These are phyloP conservation scores for Rhodamnia rubescens DNA, from an alignment of 345 rosid species.

Conservation along the genomic window DNA sequence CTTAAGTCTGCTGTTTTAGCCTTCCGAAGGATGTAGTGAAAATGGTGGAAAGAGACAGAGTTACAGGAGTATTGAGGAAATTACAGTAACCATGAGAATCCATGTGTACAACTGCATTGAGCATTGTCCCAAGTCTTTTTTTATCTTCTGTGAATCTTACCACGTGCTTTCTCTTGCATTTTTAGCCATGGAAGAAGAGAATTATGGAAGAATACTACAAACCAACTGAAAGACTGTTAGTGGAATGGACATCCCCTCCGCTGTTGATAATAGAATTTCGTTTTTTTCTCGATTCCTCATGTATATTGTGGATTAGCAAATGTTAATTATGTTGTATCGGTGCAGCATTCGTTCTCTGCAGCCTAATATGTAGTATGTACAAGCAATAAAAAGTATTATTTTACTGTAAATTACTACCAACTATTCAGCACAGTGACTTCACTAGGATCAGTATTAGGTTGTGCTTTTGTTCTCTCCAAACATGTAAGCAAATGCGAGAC, in stretches of 20 bases:
- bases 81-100: neutral
- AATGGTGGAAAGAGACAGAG: neutral
- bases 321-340: neutral
- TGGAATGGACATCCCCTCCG: neutral
- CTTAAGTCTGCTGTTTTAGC: neutral
- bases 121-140: neutral
- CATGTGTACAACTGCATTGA: neutral
- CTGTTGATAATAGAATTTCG: neutral
- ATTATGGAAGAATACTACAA: slow-evolving; percentile 51
- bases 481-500: neutral
- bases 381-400: neutral
- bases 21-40: neutral
- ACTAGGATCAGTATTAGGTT: neutral
- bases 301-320: neutral
- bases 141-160: neutral
- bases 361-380: neutral
- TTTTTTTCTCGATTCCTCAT: neutral
- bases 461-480: neutral
- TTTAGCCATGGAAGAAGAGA: slow-evolving; percentile 49
- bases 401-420: neutral
- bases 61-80: neutral
- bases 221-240: slow-evolving; percentile 26
- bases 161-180: neutral
- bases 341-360: neutral
- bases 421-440: neutral